Evolutionary conservation across 2,329 filamentous ascomycete species (phyloP).

Genomic region (Colletotrichum musicola): DNA sequence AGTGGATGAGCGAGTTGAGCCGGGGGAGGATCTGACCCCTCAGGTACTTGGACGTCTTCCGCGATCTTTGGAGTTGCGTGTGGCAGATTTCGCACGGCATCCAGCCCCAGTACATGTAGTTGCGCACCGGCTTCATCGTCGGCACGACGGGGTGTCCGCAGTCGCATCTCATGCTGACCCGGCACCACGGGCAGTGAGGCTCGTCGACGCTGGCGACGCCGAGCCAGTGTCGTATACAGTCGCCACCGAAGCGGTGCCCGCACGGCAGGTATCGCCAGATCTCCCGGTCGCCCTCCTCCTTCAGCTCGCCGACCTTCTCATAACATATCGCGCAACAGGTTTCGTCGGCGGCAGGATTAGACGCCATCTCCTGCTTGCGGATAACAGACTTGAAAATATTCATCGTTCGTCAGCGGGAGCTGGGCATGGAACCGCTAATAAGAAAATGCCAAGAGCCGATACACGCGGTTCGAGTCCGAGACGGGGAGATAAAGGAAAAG

Average conservation of each 20-base stretch:
- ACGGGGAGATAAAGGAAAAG: background rate
- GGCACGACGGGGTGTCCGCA: constrained; percentile 52
- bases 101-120: constrained; percentile 35
- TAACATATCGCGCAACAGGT: constrained; percentile 57
- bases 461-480: background rate
- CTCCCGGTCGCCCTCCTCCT: constrained; percentile 54
- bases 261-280: constrained; percentile 56
- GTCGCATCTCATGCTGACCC: constrained; percentile 45
- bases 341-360: constrained; percentile 34
- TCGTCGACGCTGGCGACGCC: constrained; percentile 50
- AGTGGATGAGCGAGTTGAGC: constrained; percentile 38
- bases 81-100: constrained; percentile 37
- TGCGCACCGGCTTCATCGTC: constrained; percentile 32
- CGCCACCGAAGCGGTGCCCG: constrained; percentile 57
- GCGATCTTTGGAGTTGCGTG: constrained; percentile 33
- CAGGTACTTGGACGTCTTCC: constrained; percentile 32
- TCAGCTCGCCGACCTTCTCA: constrained; percentile 53
- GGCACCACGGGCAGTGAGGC: constrained; percentile 57
- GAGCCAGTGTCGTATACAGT: constrained; percentile 59
- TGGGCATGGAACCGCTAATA: constrained; percentile 15
- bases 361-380: constrained; percentile 41
- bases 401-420: constrained; percentile 24
- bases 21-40: constrained; percentile 31
- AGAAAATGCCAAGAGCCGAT: background rate
- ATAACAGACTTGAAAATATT: constrained; percentile 37